These are phyloP conservation scores for Kandelia obovata DNA, from an alignment of 345 rosid genomes.

Conservation along the genomic window DNA sequence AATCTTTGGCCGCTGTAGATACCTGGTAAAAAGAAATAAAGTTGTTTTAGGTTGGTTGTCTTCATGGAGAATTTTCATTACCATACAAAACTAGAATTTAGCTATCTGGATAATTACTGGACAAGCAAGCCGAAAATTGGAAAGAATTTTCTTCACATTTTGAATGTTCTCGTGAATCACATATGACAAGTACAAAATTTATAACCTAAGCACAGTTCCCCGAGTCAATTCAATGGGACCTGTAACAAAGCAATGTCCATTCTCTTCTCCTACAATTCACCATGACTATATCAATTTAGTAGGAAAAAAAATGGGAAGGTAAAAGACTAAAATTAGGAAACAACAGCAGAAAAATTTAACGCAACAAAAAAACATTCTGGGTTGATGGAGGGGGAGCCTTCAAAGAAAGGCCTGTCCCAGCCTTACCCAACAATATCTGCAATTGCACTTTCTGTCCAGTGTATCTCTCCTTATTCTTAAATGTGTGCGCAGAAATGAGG, in stretches of 20 bases:
- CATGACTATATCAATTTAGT: slow-evolving; percentile 22
- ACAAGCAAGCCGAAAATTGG: slow-evolving; percentile 2
- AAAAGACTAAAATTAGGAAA: slow-evolving; percentile 27
- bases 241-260: slow-evolving; percentile 49
- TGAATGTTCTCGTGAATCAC: slow-evolving; percentile 36
- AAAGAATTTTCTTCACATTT: slow-evolving; percentile 49
- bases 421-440: slow-evolving; percentile 25
- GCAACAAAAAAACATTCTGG: slow-evolving; percentile 10
- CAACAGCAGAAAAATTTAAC: background rate
- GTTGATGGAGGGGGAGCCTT: slow-evolving; percentile 21
- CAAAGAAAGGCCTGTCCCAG: slow-evolving; percentile 20
- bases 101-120: background rate
- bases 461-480: slow-evolving; percentile 35
- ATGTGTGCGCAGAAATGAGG: slow-evolving; percentile 31
- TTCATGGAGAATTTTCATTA: background rate
- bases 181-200: slow-evolving; percentile 35
- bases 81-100: background rate
- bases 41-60: background rate
- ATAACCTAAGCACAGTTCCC: slow-evolving; percentile 39
- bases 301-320: slow-evolving; percentile 17
- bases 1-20: slow-evolving; percentile 11
- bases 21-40: background rate
- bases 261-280: slow-evolving; percentile 44
- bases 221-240: slow-evolving; percentile 35
- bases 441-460: slow-evolving; percentile 15